Evolutionary conservation across 2,329 filamentous ascomycete genomes (phyloP).

Genomic region (Aspergillus glaucus): DNA sequence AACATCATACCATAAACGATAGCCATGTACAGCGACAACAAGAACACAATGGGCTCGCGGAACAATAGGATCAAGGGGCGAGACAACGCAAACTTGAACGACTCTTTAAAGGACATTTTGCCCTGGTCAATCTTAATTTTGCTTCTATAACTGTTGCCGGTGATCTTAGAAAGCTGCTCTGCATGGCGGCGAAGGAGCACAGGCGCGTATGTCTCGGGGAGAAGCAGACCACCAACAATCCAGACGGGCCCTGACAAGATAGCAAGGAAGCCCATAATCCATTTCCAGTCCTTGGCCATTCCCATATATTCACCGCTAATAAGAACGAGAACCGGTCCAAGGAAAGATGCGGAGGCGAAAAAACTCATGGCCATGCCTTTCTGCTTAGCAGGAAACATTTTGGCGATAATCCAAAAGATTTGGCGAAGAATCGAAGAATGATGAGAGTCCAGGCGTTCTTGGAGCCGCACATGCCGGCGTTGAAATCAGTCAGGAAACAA

Average conservation of each 20-base stretch:
- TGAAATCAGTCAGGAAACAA: conserved; percentile 52
- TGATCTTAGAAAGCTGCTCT: conserved; percentile 42
- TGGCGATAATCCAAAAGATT: conserved; percentile 57
- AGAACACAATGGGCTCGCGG: conserved; percentile 46
- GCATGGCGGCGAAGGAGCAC: conserved; percentile 48
- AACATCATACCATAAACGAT: conserved; percentile 50
- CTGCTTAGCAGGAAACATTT: conserved; percentile 51
- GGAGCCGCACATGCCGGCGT: conserved; percentile 52
- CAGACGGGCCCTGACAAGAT: conserved; percentile 59
- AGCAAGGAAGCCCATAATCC: conserved; percentile 59
- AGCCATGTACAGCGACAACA: conserved; percentile 46
- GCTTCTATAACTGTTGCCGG: conserved; percentile 44
- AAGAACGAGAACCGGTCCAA: conserved; percentile 57
- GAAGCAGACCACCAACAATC: conserved; percentile 24
- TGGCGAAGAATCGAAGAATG: conserved; percentile 62
- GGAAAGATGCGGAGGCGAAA: conserved; percentile 51
- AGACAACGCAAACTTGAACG: conserved; percentile 43
- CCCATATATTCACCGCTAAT: conserved; percentile 63
- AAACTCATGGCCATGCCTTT: conserved; percentile 56
- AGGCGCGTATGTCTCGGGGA: conserved; percentile 42
- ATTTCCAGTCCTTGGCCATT: conserved; percentile 59
- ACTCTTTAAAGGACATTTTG: conserved; percentile 31
- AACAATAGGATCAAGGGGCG: conserved; percentile 46
- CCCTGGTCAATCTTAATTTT: conserved; percentile 37
- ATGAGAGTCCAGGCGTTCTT: conserved; percentile 55